Base-by-base conservation (phyloP, 2,329 filamentous ascomycete species). In the Aspergillus vadensis region DNA sequence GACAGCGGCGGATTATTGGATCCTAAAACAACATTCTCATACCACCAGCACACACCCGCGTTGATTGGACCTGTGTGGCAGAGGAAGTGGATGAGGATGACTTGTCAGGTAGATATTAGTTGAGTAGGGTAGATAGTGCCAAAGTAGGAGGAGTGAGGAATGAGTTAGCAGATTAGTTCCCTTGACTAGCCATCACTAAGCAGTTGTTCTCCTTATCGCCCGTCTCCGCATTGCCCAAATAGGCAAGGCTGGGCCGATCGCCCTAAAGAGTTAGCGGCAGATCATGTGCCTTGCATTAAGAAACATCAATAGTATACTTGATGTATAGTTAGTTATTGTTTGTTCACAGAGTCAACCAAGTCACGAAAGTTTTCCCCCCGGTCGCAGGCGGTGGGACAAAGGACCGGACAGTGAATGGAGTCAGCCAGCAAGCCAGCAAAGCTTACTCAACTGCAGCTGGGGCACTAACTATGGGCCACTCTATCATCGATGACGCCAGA, bases 401-500 rank as follows among this genome's bases (percentile, higher is more conserved):
- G 25, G 9, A 55, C 15, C 30, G 47, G 47, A 10, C 23, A 30
- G 47, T 27, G 15, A 30, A 17, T n/a, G 15, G 15, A 12, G 27
- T 30, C 25, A 30, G 8, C 9, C 23, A 27, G 41, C 19, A 44
- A 36, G 41, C 41, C 14, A 27, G 47, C 25, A 30, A 50, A 50
- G 23, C 47, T 50, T 50, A 30, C 25, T 17, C 47, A 30, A 30
- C 32, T 30, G 23, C 47, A 32, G 47, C 47, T n/a, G 25, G 15
- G 15, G 1, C 21, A 55, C 30, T 8, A 41, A 55, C 53, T 41
- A 55, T 47, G 53, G 53, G 53, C 53, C 53, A 43, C 51, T 32
- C 53, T 47, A 32, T 47, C 53, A 55, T 64, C 61, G 63, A 70
- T 70, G 69, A 70, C 68, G 69, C 69, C 67, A 68, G 63, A 63